Percentiles rank a stretch among this genome's conserved stretches.
Evolutionary conservation across 1,139 yeast species (phyloP).

Genomic region (Debaryomycetaceae sp.): DNA sequence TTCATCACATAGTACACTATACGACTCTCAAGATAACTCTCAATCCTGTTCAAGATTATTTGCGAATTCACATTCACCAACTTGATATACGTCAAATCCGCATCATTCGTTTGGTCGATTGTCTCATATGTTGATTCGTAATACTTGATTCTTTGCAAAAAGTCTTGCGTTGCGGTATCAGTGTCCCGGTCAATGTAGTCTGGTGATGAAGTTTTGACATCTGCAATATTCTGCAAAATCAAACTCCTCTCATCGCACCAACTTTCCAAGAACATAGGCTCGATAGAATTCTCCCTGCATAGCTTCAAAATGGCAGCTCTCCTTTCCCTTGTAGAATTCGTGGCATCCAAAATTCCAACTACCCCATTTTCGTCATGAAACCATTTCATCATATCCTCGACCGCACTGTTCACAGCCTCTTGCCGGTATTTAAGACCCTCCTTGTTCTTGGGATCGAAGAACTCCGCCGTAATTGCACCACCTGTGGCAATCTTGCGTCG

Average conservation of each 20-base stretch:
- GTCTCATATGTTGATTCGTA: slow-evolving; percentile 79
- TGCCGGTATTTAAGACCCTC: slow-evolving; percentile 62
- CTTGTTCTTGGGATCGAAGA: slow-evolving; percentile 65
- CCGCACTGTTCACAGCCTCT: slow-evolving; percentile 70
- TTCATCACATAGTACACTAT: slow-evolving; percentile 96
- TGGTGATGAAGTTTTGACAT: slow-evolving; percentile 84
- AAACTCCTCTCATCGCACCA: slow-evolving; percentile 83
- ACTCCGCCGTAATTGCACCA: slow-evolving; percentile 52
- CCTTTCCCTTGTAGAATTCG: slow-evolving; percentile 67
- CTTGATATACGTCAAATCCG: slow-evolving; percentile 76
- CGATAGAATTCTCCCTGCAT: slow-evolving; percentile 65
- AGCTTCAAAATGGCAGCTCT: slow-evolving; percentile 62
- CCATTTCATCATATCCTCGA: slow-evolving; percentile 87
- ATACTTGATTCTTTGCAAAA: slow-evolving; percentile 65
- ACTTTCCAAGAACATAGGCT: slow-evolving; percentile 89
- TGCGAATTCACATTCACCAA: slow-evolving; percentile 84
- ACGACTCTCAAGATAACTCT: slow-evolving; percentile 84
- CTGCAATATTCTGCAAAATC: slow-evolving; percentile 73
- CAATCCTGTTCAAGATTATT: slow-evolving; percentile 81
- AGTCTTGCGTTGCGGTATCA: slow-evolving; percentile 69
- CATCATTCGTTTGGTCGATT: slow-evolving; percentile 52
- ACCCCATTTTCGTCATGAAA: slow-evolving; percentile 75
- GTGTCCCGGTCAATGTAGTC: slow-evolving; percentile 75
- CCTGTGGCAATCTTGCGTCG: slow-evolving; percentile 53
- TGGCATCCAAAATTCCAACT: slow-evolving; percentile 90